Evolutionary conservation across 2,329 filamentous ascomycete species (phyloP).

Genomic region (Colletotrichum endophyticum): DNA sequence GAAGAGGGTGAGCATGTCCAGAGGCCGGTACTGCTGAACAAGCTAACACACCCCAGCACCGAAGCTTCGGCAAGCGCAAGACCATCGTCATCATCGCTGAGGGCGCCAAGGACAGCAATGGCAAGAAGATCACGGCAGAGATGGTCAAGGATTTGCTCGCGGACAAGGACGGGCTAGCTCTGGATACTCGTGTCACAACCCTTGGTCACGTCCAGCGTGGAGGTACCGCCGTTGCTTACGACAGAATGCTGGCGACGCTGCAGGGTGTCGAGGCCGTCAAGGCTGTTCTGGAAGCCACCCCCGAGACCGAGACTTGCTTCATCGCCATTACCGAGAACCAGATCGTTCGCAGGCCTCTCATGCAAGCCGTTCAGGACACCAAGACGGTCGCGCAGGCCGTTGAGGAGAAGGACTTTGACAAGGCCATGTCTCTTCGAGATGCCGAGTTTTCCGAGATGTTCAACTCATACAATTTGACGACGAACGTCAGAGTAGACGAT

Average conservation of each 20-base stretch:
- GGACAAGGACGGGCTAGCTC: slow-evolving; percentile 72
- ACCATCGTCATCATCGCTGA: slow-evolving; percentile 98
- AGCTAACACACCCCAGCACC: slow-evolving; percentile 63
- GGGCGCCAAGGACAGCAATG: slow-evolving; percentile 83
- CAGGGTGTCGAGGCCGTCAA: slow-evolving; percentile 95
- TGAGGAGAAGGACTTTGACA: slow-evolving; percentile 82
- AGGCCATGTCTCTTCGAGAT: slow-evolving; percentile 87
- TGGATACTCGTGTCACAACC: slow-evolving; percentile 94
- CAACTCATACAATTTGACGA: slow-evolving; percentile 88
- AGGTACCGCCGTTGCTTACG: slow-evolving; percentile 90
- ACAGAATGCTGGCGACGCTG: slow-evolving; percentile 89
- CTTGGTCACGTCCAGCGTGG: slow-evolving; percentile 97
- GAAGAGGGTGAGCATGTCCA: slow-evolving; percentile 58
- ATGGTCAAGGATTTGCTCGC: slow-evolving; percentile 91
- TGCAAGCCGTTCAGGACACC: slow-evolving; percentile 87
- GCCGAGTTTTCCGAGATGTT: slow-evolving; percentile 95
- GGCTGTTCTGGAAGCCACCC: slow-evolving; percentile 86
- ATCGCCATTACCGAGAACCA: slow-evolving; percentile 99
- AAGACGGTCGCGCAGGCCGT: slow-evolving; percentile 85
- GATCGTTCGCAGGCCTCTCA: slow-evolving; percentile 86
- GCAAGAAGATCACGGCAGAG: slow-evolving; percentile 81
- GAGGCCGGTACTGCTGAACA: not conserved
- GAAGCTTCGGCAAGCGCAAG: slow-evolving; percentile 88
- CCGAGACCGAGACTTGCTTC: slow-evolving; percentile 89
- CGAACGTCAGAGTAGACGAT: slow-evolving; percentile 75